A percentile compares a stretch with the other conserved stretches of the same genome.
Conservation (phyloP, 106 monocot species). For the Dendrobium nobile region DNA sequence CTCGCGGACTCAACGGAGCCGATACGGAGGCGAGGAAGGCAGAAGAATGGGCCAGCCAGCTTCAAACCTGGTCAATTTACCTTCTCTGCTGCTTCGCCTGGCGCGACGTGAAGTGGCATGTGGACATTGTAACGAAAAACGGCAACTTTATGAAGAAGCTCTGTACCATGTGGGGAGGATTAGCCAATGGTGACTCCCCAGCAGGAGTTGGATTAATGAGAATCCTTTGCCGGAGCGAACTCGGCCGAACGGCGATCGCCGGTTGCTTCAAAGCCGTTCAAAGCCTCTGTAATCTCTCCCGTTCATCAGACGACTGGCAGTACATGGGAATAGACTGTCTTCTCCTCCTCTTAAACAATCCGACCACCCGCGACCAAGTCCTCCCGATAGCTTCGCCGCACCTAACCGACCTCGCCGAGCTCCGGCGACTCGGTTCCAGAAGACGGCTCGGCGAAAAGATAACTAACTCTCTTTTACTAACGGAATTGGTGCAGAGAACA, state of each 20-base stretch:
- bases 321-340: conserved; percentile 83
- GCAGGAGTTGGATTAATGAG: conserved; percentile 59
- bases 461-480: conserved; percentile 17
- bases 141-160: conserved; percentile 35
- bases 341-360: conserved; percentile 34
- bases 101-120: conserved; percentile 21
- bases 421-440: conserved; percentile 25
- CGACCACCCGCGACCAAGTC: conserved; percentile 15
- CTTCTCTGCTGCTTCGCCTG: conserved; percentile 62
- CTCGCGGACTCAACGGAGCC: conserved; percentile 36
- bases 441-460: conserved; percentile 31
- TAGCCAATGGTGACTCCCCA: conserved; percentile 48
- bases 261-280: conserved; percentile 18
- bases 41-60: conserved; percentile 80
- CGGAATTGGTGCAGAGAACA: conserved; percentile 28
- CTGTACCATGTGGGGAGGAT: conserved; percentile 55
- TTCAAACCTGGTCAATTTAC: conserved; percentile 71
- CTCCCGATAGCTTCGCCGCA: conserved; percentile 17
- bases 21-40: conserved; percentile 56
- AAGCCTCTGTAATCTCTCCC: conserved; percentile 49
- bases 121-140: conserved; percentile 18
- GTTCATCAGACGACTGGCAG: conserved; percentile 77
- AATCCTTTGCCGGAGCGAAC: conserved; percentile 44
- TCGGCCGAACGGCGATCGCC: conserved; percentile 38
- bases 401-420: conserved; percentile 49